Evolutionary conservation across 306 rosid genomes (phyloP).

Genomic region (Rosa chinensis): DNA sequence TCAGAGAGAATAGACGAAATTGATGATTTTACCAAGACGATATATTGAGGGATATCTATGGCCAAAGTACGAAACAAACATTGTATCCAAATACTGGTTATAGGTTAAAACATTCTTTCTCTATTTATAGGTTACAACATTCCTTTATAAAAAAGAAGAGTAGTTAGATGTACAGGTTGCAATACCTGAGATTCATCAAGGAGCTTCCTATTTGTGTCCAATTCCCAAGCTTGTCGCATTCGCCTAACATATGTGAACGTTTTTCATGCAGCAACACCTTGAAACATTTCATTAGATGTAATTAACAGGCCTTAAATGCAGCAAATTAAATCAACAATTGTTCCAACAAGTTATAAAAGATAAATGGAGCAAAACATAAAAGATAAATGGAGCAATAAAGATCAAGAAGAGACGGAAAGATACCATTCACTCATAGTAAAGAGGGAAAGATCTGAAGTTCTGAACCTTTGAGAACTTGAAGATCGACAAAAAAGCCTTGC

Average conservation of each 20-base stretch:
- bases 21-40: not conserved
- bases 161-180: not conserved
- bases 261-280: too few relatives aligned
- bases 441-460: too few relatives aligned
- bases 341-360: not conserved
- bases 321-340: not conserved
- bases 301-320: not conserved
- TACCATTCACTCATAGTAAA: too few relatives aligned
- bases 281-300: not conserved
- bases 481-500: too few relatives aligned
- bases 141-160: not conserved
- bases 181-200: slow-evolving; percentile 97
- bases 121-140: not conserved
- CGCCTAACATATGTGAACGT: too few relatives aligned
- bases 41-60: not conserved
- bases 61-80: not conserved
- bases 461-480: too few relatives aligned
- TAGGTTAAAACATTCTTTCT: not conserved
- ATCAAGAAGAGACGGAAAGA: too few relatives aligned
- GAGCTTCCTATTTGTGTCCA: slow-evolving; percentile 77
- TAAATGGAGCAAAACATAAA: too few relatives aligned
- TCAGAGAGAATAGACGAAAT: not conserved
- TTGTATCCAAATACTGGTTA: not conserved
- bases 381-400: too few relatives aligned
- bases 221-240: slow-evolving; percentile 32